Evolutionary conservation across 331 rosid genomes (phyloP), one percentile per base, ranked within the genome.

Genomic region (Erythrophleum ivorense): DNA sequence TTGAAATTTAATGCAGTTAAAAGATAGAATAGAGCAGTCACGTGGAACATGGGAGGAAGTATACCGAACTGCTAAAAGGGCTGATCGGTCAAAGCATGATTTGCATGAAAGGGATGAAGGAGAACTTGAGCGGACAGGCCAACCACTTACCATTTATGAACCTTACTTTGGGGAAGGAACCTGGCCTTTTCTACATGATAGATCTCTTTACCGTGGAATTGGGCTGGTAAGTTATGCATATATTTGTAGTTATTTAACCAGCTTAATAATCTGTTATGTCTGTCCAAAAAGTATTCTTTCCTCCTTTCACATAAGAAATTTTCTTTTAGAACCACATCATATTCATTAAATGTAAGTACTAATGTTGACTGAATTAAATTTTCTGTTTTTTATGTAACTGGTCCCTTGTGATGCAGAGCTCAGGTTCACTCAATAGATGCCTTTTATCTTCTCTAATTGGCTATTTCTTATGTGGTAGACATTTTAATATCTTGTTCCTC

Each of bases 81-180:
- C 86, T 79, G 99, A 94, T 84, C 90, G 98, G 79, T 80, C 77
- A 66, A 92, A 86, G 90, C 88, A 92, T 81, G 97, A 92, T 89
- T 88, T 96, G 87, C 99, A 92, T 57, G 99, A 94, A 87, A 94
- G 99, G 85, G 99, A 92, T 71, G 97, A 96, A 6, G 89, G 97
- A 78, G 99, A 96, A 86, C 95, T 96, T 86, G 97, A 92, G 91
- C 88, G 99, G 78, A 94, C 95, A 9, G 99, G 98, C 68, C 99
- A 96, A 75, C 93, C 95, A 3, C 82, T 96, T 62, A 83, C 95
- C 90, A 96, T 96, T 82, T 96, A 96, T 78, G 99, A 96, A 85
- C 99, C 98, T 80, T 96, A 94, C 85, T 78, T 79, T 43, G 99
- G 99, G 52, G 95, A 91, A 88, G 98, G 99, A 75, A 81, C 90